Conservation (phyloP, 176 grass and related monocot genomes). For the Zoysia pacifica region DNA sequence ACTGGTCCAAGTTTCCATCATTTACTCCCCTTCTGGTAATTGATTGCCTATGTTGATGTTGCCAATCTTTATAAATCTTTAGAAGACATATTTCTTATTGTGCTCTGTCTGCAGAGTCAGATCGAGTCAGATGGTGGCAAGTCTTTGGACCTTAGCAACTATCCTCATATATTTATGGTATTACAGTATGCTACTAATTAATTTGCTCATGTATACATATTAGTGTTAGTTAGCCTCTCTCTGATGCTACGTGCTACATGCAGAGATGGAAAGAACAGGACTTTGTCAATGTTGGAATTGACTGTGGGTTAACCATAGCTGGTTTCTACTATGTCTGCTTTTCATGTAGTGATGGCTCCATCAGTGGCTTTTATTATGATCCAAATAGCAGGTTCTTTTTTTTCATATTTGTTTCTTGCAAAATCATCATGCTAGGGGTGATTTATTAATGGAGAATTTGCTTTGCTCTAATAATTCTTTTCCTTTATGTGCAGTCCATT, state of each 20-base stretch:
- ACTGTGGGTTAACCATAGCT: constrained; percentile 92
- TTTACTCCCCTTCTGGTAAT: constrained; percentile 86
- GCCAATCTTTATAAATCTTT: constrained; percentile 18
- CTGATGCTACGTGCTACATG: constrained; percentile 20
- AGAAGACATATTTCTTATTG: constrained; percentile 32
- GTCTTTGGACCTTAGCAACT: constrained; percentile 85
- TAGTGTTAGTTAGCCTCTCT: constrained; percentile 12
- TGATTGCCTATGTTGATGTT: constrained; percentile 21
- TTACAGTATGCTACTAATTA: neutral
- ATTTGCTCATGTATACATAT: constrained; percentile 18
- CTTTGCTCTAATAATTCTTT: constrained; percentile 4
- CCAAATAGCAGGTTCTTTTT: constrained; percentile 87
- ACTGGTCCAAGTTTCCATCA: constrained; percentile 93
- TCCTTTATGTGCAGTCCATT: constrained; percentile 65
- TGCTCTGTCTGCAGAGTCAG: constrained; percentile 61
- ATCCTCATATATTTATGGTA: constrained; percentile 98
- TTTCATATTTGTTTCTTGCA: constrained; percentile 7
- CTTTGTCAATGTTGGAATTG: constrained; percentile 92
- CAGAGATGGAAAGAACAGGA: constrained; percentile 99
- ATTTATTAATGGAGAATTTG: neutral
- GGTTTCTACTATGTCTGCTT: constrained; percentile 98
- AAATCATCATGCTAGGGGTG: neutral
- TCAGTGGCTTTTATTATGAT: constrained; percentile 95
- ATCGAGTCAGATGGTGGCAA: constrained; percentile 87
- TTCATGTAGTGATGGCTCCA: constrained; percentile 89